Conservation (phyloP, 2,329 filamentous ascomycete species). For the Fusarium beomiforme region DNA sequence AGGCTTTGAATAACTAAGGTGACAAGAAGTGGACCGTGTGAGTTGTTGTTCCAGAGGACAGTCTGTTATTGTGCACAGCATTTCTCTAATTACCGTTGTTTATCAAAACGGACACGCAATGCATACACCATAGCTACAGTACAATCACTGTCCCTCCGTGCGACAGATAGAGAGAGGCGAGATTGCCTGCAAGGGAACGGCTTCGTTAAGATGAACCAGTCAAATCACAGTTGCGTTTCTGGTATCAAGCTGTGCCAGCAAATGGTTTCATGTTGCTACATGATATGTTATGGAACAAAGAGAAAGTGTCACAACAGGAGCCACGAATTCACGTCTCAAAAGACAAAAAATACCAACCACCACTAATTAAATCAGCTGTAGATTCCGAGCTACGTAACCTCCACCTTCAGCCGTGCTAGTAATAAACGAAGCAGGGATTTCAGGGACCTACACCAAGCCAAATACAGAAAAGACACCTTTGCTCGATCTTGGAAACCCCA, state of each 20-base stretch:
- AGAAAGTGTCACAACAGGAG: conserved; percentile 18
- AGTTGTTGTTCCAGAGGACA: background rate
- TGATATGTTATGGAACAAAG: background rate
- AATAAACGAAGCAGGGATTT: conserved; percentile 27
- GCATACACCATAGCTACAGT: too few relatives aligned
- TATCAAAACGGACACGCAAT: background rate
- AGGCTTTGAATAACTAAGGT: conserved; percentile 8
- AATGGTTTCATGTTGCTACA: conserved; percentile 18
- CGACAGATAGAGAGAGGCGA: conserved; percentile 4
- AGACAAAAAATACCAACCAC: background rate
- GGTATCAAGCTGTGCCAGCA: background rate
- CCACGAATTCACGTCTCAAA: conserved; percentile 7
- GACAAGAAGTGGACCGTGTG: background rate
- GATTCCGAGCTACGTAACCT: conserved; percentile 17
- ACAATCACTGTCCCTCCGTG: background rate
- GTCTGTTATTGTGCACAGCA: background rate
- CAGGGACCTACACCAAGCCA: conserved; percentile 14
- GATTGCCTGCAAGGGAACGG: conserved; percentile 11
- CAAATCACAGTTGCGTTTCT: background rate
- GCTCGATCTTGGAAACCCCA: conserved; percentile 31
- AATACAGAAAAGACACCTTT: conserved; percentile 16
- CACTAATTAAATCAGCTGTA: conserved; percentile 8
- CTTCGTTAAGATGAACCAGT: background rate
- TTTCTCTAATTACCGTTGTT: background rate
- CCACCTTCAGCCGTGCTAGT: conserved; percentile 14